A percentile compares a stretch with the other conserved stretches of the same genome.
phyloP scores from a whole-genome alignment of 257 asterid genomes.

The Ilex asprella region DNA sequence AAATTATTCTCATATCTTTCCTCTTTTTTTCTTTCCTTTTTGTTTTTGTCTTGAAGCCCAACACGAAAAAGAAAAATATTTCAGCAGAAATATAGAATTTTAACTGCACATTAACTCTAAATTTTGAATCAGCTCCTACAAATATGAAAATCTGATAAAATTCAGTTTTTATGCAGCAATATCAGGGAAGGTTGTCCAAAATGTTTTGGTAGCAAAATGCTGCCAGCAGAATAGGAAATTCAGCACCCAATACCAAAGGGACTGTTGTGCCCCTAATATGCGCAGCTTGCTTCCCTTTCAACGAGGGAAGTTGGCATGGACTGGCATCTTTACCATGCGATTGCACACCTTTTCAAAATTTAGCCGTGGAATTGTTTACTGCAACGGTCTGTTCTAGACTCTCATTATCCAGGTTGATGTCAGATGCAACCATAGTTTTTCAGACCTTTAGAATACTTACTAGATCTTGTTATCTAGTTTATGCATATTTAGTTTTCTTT shows the following conservation, averaged over 20 bases:
- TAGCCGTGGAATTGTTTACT: constrained; percentile 63
- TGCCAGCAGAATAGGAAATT: constrained; percentile 91
- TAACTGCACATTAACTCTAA: constrained; percentile 2
- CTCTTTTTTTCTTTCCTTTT: too few relatives aligned
- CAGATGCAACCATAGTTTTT: constrained; percentile 39
- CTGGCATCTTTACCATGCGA: constrained; percentile 68
- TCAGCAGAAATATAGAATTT: too few relatives aligned
- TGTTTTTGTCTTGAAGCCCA: background rate
- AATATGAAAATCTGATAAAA: constrained; percentile 33
- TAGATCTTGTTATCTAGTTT: constrained; percentile 21
- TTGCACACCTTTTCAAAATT: constrained; percentile 51
- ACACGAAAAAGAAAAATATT: background rate
- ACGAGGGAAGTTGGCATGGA: constrained; percentile 75
- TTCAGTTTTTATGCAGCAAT: constrained; percentile 80
- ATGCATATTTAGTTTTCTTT: constrained; percentile 12
- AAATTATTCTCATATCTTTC: too few relatives aligned
- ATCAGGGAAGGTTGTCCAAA: constrained; percentile 90
- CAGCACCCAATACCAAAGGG: constrained; percentile 58
- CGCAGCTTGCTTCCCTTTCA: constrained; percentile 50
- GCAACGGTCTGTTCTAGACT: constrained; percentile 99
- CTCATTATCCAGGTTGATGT: constrained; percentile 73
- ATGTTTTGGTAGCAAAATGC: constrained; percentile 84
- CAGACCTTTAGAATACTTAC: constrained; percentile 26
- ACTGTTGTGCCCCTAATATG: constrained; percentile 55
- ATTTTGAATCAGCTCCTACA: constrained; percentile 26